Conservation (phyloP, 2,329 filamentous ascomycete species). For the Aspergillus quadrilineatus region DNA sequence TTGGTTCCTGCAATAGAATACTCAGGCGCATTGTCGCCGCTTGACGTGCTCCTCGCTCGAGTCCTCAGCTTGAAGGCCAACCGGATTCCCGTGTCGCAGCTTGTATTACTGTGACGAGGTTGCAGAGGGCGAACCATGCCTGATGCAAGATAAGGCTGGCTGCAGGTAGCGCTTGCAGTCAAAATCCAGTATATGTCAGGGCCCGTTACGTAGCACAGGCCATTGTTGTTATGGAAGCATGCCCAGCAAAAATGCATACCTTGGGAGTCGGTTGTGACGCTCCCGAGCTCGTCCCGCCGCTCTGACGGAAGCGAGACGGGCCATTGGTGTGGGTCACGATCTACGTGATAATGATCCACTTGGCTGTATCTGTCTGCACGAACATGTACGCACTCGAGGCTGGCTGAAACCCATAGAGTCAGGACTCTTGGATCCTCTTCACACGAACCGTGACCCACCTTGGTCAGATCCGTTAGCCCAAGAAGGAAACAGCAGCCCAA, state of each 20-base stretch:
- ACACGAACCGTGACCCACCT: background rate
- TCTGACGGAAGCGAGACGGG: background rate
- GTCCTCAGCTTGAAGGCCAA: too few species aligned
- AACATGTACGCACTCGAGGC: background rate
- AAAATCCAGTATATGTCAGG: background rate
- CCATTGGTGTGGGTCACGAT: slow-evolving; percentile 2
- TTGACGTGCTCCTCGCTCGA: too few species aligned
- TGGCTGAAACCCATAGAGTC: background rate
- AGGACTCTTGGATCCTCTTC: background rate
- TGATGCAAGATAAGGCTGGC: background rate
- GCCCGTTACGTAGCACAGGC: background rate
- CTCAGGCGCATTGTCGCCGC: too few species aligned
- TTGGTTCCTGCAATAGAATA: too few species aligned
- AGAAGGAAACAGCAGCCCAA: background rate
- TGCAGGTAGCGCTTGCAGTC: background rate
- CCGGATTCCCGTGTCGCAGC: too few species aligned
- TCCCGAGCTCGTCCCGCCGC: background rate
- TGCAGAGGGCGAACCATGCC: background rate
- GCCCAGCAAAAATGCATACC: background rate
- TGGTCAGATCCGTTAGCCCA: background rate
- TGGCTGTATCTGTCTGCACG: background rate
- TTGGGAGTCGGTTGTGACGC: background rate
- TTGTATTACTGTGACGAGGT: background rate
- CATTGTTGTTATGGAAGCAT: background rate
- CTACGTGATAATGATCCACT: background rate